Conservation (phyloP, 208 protist genomes). For the Naegleria fowleri region DNA sequence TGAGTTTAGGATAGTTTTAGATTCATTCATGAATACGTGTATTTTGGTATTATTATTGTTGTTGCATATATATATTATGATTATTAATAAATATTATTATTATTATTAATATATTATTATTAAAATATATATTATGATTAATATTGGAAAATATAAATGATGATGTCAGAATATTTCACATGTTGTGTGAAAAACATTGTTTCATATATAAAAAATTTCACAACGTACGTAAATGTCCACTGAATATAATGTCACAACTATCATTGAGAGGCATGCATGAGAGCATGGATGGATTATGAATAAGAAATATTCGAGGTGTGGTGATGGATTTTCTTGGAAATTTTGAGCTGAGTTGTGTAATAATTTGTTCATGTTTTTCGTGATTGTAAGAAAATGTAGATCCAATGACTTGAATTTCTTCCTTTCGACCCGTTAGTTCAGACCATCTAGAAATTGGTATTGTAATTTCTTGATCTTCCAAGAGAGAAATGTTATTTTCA, state of each 20-base stretch:
- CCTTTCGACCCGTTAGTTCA: not conserved
- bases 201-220: no score
- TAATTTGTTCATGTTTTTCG: not conserved
- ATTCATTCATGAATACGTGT: no score
- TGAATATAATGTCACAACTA: not conserved
- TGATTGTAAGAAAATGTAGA: not conserved
- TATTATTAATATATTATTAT: no score
- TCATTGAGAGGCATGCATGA: not conserved
- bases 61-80: no score
- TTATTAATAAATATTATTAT: no score
- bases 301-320: not conserved
- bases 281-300: not conserved
- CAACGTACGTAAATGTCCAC: not conserved
- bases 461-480: not conserved
- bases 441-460: not conserved
- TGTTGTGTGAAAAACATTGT: no score
- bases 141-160: no score
- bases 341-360: not conserved
- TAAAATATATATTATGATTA: no score
- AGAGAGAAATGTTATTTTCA: not conserved
- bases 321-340: not conserved
- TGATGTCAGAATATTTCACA: no score
- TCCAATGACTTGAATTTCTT: not conserved
- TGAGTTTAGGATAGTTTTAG: no score
- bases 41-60: no score